phyloP scores from a whole-genome alignment of 352 stramenopile genomes.

The Globisporangium echinulatum region DNA sequence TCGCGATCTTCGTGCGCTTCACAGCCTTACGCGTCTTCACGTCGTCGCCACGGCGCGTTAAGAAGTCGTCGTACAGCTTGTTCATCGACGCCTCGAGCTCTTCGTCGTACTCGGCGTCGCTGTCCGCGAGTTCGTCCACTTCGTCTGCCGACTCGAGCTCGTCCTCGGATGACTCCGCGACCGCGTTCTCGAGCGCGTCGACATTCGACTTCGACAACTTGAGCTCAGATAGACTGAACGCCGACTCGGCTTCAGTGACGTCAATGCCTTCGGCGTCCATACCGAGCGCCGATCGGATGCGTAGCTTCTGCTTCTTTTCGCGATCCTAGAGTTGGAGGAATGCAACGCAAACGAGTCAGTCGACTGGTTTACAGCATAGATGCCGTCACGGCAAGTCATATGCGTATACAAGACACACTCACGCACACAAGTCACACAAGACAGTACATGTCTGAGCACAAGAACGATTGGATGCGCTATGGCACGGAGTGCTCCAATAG shows the following conservation, averaged over 20 bases:
- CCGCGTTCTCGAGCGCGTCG: constrained; percentile 69
- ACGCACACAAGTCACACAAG: constrained; percentile 17
- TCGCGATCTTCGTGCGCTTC: constrained; percentile 82
- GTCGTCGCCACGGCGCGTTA: constrained; percentile 70
- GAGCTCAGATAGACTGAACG: constrained; percentile 76
- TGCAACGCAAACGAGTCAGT: constrained; percentile 6
- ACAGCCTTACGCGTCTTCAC: constrained; percentile 79
- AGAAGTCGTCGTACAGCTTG: constrained; percentile 78
- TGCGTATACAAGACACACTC: not conserved
- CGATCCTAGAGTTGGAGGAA: constrained; percentile 43
- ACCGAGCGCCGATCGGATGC: constrained; percentile 67
- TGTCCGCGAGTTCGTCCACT: constrained; percentile 42
- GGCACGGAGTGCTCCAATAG: constrained; percentile 72
- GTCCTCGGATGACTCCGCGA: constrained; percentile 34
- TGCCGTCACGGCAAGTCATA: not conserved
- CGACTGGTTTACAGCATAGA: not conserved
- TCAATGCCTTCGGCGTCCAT: constrained; percentile 85
- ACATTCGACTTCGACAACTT: constrained; percentile 75
- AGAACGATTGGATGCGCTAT: constrained; percentile 84
- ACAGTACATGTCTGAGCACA: constrained; percentile 78
- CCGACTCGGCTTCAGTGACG: constrained; percentile 69
- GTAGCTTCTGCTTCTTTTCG: constrained; percentile 81
- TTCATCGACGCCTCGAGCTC: constrained; percentile 81
- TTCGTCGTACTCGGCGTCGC: constrained; percentile 75
- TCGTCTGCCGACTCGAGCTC: constrained; percentile 28